Evolutionary conservation across 2,329 filamentous ascomycete genomes (phyloP).

Genomic region (Zasmidium angulare): DNA sequence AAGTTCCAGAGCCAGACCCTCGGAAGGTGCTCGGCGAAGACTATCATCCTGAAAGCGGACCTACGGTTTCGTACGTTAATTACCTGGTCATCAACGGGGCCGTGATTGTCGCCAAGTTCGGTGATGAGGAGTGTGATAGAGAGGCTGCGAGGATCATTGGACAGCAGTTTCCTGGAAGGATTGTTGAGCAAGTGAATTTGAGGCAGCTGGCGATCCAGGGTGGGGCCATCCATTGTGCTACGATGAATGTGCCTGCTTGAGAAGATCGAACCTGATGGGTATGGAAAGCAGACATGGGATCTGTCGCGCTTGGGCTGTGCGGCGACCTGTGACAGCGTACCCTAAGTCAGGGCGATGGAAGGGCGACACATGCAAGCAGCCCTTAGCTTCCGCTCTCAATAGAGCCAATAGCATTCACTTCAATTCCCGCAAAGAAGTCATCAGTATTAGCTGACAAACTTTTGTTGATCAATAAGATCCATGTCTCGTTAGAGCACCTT

Average conservation of each 20-base stretch:
- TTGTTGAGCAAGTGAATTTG: constrained; percentile 16
- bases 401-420: too few relatives aligned
- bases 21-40: constrained; percentile 9
- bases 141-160: constrained; percentile 13
- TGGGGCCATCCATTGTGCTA: constrained; percentile 22
- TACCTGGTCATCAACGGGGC: constrained; percentile 19
- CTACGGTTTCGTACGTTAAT: constrained; percentile 18
- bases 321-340: too few relatives aligned
- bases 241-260: constrained; percentile 10
- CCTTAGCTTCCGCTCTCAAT: too few relatives aligned
- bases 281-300: too few relatives aligned
- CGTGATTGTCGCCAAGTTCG: constrained; percentile 18
- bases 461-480: too few relatives aligned
- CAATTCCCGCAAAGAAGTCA: too few relatives aligned
- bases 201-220: constrained; percentile 18
- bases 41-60: constrained; percentile 7
- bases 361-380: too few relatives aligned
- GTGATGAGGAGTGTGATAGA: constrained; percentile 13
- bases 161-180: constrained; percentile 12
- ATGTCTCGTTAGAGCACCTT: too few relatives aligned
- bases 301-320: too few relatives aligned
- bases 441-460: too few relatives aligned
- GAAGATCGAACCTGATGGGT: too few relatives aligned
- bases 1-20: constrained; percentile 12
- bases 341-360: too few relatives aligned